phyloP scores from a whole-genome alignment of 169 alveolate genomes.

The Plasmodium gaboni region DNA sequence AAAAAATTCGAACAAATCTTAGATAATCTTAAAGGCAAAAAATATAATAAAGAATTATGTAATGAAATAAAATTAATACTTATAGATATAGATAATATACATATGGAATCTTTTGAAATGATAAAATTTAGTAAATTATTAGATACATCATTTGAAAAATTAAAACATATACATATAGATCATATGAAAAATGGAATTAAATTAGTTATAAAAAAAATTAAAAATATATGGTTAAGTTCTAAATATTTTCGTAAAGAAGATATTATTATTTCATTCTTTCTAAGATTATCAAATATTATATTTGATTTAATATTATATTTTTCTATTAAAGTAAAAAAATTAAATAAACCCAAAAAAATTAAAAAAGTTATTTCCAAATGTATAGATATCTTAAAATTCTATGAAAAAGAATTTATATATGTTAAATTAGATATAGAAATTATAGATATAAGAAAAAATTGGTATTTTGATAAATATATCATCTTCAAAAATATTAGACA shows the following conservation, averaged over 20 bases:
- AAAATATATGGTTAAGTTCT: slow-evolving; percentile 73
- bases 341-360: slow-evolving; percentile 58
- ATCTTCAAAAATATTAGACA: slow-evolving; percentile 70
- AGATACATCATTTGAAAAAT: slow-evolving; percentile 58
- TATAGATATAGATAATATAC: slow-evolving; percentile 59
- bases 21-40: slow-evolving; percentile 55
- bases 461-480: slow-evolving; percentile 69
- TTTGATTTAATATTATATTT: slow-evolving; percentile 67
- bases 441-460: slow-evolving; percentile 69
- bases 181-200: slow-evolving; percentile 73
- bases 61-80: slow-evolving; percentile 54
- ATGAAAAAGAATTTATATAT: slow-evolving; percentile 73
- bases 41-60: slow-evolving; percentile 41
- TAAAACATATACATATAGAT: slow-evolving; percentile 35
- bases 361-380: slow-evolving; percentile 61
- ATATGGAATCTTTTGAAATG: slow-evolving; percentile 76
- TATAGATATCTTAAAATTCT: slow-evolving; percentile 59
- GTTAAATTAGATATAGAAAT: slow-evolving; percentile 72
- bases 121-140: slow-evolving; percentile 63
- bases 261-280: slow-evolving; percentile 59
- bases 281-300: slow-evolving; percentile 44
- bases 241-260: slow-evolving; percentile 74
- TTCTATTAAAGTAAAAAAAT: slow-evolving; percentile 60
- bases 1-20: slow-evolving; percentile 65
- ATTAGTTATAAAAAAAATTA: slow-evolving; percentile 53